Conservation (phyloP, 768 basidiomycete species). For the Cystofilobasidium bisporidii region DNA sequence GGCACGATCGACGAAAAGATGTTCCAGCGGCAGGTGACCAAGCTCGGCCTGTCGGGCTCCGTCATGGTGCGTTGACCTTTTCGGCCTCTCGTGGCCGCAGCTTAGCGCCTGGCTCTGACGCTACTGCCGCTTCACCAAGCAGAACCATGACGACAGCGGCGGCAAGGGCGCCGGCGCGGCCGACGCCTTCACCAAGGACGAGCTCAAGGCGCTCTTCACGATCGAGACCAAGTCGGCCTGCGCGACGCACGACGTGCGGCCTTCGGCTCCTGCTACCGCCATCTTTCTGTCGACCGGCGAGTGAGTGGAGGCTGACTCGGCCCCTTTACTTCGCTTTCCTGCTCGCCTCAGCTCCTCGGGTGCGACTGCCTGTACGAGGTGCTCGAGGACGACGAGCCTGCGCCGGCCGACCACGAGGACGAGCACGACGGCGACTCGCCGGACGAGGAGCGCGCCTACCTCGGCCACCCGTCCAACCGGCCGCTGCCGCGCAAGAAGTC, state of each 20-base stretch:
- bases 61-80: constrained; percentile 23
- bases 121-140: no score
- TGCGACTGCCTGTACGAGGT: constrained; percentile 23
- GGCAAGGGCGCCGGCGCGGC: not conserved
- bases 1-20: constrained; percentile 26
- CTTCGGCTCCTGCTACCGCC: not conserved
- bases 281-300: not conserved
- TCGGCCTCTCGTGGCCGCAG: no score
- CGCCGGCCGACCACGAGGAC: not conserved
- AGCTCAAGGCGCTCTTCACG: constrained; percentile 20
- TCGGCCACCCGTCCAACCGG: constrained; percentile 5
- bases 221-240: constrained; percentile 15
- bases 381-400: constrained; percentile 10
- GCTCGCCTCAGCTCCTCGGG: constrained; percentile 9
- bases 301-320: no score
- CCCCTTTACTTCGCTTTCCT: no score
- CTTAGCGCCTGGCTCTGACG: no score
- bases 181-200: constrained; percentile 14
- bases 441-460: constrained; percentile 5
- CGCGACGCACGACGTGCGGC: constrained; percentile 24
- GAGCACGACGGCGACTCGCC: not conserved
- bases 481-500: not conserved
- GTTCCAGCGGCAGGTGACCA: constrained; percentile 27
- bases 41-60: constrained; percentile 22
- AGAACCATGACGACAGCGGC: not conserved